These are phyloP conservation scores for Sapria himalayana DNA, from an alignment of 345 rosid genomes.

Conservation along the genomic window DNA sequence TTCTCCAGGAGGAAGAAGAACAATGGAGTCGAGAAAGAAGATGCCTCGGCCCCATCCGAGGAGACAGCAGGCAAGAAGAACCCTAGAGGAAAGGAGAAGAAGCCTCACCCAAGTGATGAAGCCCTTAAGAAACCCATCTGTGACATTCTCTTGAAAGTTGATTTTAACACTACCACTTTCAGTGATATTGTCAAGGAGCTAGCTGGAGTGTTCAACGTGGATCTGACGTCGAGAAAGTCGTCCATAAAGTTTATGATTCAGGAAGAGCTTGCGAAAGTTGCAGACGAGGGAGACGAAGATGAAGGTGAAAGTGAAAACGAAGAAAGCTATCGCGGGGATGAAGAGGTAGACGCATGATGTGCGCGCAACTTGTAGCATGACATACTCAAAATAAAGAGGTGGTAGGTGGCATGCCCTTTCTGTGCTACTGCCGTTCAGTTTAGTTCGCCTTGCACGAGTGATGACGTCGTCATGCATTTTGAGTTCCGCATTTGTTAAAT, in stretches of 20 bases:
- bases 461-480: no score
- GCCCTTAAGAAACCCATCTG: constrained; percentile 49
- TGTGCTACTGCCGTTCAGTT: no score
- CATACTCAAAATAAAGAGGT: no score
- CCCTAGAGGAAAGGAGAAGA: no score
- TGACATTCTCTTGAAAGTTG: constrained; percentile 66
- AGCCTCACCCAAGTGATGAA: constrained; percentile 24
- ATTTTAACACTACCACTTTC: constrained; percentile 84
- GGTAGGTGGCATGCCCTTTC: no score
- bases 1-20: constrained; percentile 39
- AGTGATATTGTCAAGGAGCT: constrained; percentile 68
- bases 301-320: constrained; percentile 31
- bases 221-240: constrained; percentile 43
- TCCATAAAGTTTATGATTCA: constrained; percentile 64
- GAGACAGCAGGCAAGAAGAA: constrained; percentile 39
- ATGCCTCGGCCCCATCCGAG: constrained; percentile 23
- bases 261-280: constrained; percentile 77
- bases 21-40: constrained; percentile 22
- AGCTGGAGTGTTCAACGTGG: constrained; percentile 24
- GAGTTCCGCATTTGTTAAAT: no score
- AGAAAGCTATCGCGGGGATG: no score
- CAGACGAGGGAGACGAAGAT: constrained; percentile 51
- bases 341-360: no score
- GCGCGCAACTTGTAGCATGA: no score
- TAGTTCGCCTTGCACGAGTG: no score